phyloP scores from a whole-genome alignment of 768 basidiomycete genomes.

The Cystofilobasidium capitatum region DNA sequence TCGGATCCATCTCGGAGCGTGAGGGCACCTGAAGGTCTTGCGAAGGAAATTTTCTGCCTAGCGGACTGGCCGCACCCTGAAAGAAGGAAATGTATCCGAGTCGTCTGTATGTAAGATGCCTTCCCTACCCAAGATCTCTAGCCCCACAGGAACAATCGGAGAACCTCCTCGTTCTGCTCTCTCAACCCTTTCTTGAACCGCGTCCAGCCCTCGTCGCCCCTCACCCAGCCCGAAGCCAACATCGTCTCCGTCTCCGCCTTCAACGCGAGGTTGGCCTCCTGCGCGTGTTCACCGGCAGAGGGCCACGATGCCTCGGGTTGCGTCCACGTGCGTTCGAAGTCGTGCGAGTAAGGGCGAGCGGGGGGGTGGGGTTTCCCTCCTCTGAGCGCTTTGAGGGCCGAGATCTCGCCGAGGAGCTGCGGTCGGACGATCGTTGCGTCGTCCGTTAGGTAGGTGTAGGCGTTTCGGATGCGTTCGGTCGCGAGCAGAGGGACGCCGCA shows the following conservation, averaged over 20 bases:
- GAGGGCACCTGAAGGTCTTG: no score
- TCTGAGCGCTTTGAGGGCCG: neutral
- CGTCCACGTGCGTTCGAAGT: neutral
- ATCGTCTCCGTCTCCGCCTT: neutral
- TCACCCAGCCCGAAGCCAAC: neutral
- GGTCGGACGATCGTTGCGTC: neutral
- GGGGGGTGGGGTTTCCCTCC: neutral
- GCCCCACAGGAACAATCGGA: neutral
- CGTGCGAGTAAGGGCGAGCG: neutral
- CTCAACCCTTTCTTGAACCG: neutral
- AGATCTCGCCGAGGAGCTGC: neutral
- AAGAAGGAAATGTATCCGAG: no score
- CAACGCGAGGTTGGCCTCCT: neutral
- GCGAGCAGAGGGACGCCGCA: neutral
- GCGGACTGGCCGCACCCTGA: no score
- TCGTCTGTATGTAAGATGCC: no score
- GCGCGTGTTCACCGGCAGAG: neutral
- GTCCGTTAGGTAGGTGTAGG: neutral
- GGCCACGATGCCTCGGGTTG: neutral
- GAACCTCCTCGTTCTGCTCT: neutral
- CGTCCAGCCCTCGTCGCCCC: neutral
- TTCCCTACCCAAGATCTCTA: no score
- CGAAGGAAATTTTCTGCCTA: no score
- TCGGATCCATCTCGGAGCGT: conserved; percentile 4
- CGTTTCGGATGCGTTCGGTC: neutral